Base-by-base conservation (phyloP, 257 asterid genomes). In the Nicotiana sylvestris region DNA sequence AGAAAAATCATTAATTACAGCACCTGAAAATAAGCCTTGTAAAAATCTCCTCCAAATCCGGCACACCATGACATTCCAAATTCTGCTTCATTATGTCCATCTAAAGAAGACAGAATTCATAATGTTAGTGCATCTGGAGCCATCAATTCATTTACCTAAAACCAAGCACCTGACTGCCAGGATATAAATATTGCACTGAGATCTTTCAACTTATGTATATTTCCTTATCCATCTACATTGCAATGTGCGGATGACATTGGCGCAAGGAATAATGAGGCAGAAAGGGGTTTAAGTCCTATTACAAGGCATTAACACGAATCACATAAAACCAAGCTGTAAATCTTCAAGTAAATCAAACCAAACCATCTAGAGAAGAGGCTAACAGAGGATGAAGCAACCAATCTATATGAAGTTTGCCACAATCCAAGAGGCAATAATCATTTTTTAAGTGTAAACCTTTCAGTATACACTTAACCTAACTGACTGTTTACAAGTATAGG, bases 51-150 rank as follows among this genome's bases (percentile, higher is more conserved):
- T 61, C 94, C 94, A 79, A 94, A 94, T 86, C 99, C 98, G 58
- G 98, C 98, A 87, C 98, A 96, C 99, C 99, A 96, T 29, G 97
- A 94, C 99, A 95, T 95, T 84, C 98, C 98, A 80, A 95, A 95
- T 85, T 95, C 99, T 8, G 97, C 99, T 83, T 95, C 99, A 35
- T 87, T 92, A 84, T 95, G 99, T 25, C 99, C 99, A 85, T 95
- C 99, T 95, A 76, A 77, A 80, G 9, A 18, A 11, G 3, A 66
- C 2, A 2, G 72, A 37, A 77, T 69, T 13, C 30, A 43, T 81
- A 53, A 9, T 8, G 39, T 51, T n/a, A 77, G 68, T 33, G 9
- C 9, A 51, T 27, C 64, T 27, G 60, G 43, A 76, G 43, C 15
- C 62, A 49, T 15, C 29, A 76, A 76, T 51, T 27, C 46, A 25